phyloP scores from a whole-genome alignment of 2,329 filamentous ascomycete genomes.

The Talaromyces sp. region DNA sequence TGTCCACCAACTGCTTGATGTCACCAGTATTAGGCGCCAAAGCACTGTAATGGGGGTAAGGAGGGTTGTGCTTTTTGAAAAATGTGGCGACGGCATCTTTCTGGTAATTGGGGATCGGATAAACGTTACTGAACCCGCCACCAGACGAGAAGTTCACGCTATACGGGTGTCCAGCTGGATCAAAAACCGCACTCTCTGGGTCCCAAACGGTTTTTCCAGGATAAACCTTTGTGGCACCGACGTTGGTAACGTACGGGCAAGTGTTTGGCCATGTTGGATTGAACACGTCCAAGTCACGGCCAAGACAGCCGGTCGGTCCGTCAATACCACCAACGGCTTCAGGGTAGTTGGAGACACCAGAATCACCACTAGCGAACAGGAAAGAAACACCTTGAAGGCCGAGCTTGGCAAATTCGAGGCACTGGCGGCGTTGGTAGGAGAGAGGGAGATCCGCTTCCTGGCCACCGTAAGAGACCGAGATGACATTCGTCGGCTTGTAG shows the following conservation, averaged over 20 bases:
- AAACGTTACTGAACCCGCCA: slow-evolving; percentile 10
- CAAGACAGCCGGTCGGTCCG: slow-evolving; percentile 6
- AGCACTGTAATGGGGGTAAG: slow-evolving; percentile 9
- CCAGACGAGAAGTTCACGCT: slow-evolving; percentile 6
- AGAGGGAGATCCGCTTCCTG: slow-evolving; percentile 8
- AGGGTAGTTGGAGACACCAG: slow-evolving; percentile 6
- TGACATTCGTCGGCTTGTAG: slow-evolving; percentile 10
- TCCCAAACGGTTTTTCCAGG: slow-evolving; percentile 9
- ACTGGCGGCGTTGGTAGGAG: slow-evolving; percentile 9
- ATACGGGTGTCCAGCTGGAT: slow-evolving; percentile 5
- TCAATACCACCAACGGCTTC: slow-evolving; percentile 15
- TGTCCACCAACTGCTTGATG: slow-evolving; percentile 9
- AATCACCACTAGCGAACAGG: slow-evolving; percentile 8
- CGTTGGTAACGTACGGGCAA: slow-evolving; percentile 8
- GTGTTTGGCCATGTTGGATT: slow-evolving; percentile 11
- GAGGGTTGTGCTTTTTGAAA: slow-evolving; percentile 9
- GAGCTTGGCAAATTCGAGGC: slow-evolving; percentile 8
- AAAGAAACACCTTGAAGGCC: slow-evolving; percentile 7
- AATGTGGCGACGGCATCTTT: slow-evolving; percentile 3
- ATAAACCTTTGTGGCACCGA: slow-evolving; percentile 9
- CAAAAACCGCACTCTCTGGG: slow-evolving; percentile 6
- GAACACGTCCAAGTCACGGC: slow-evolving; percentile 6
- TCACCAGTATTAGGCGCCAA: slow-evolving; percentile 5
- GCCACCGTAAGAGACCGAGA: slow-evolving; percentile 10
- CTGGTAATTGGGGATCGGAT: slow-evolving; percentile 6